These are phyloP conservation scores for Phytophthora aleatoria DNA, from an alignment of 352 stramenopile genomes.

Conservation along the genomic window DNA sequence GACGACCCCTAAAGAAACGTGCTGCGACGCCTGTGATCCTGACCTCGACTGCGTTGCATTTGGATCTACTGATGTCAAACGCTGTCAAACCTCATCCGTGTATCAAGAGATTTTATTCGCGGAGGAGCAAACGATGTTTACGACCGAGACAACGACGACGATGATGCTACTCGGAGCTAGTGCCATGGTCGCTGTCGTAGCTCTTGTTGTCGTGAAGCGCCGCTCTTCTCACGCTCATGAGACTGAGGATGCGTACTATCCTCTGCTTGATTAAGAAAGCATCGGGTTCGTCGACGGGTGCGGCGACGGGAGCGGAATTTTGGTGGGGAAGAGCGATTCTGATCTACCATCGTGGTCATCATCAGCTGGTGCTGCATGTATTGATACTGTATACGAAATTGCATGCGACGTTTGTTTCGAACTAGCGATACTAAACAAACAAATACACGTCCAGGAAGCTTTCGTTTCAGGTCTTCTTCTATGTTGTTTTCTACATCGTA, in stretches of 20 bases:
- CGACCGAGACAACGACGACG: slow-evolving; percentile 22
- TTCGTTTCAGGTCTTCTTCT: too few species aligned
- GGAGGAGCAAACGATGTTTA: slow-evolving; percentile 17
- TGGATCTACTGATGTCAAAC: slow-evolving; percentile 25
- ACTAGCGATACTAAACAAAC: too few species aligned
- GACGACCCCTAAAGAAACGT: slow-evolving; percentile 43
- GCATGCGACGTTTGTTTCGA: too few species aligned
- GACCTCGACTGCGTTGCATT: slow-evolving; percentile 13
- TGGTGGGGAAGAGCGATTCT: too few species aligned
- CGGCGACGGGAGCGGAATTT: too few species aligned
- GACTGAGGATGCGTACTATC: slow-evolving; percentile 58
- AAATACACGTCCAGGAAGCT: too few species aligned
- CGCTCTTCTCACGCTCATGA: background rate
- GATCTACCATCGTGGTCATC: too few species aligned
- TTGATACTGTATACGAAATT: too few species aligned
- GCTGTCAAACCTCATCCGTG: slow-evolving; percentile 37
- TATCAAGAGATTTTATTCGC: slow-evolving; percentile 22
- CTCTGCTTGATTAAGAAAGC: slow-evolving; percentile 47
- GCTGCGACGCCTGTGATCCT: slow-evolving; percentile 23
- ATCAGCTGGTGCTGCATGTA: too few species aligned
- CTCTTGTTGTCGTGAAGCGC: slow-evolving; percentile 53
- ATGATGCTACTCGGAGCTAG: slow-evolving; percentile 43
- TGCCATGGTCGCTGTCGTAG: slow-evolving; percentile 54
- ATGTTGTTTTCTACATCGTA: too few species aligned
- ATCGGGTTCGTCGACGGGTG: background rate